These are phyloP conservation scores for Calocera viscosa DNA, from an alignment of 768 basidiomycete species.

Conservation along the genomic window DNA sequence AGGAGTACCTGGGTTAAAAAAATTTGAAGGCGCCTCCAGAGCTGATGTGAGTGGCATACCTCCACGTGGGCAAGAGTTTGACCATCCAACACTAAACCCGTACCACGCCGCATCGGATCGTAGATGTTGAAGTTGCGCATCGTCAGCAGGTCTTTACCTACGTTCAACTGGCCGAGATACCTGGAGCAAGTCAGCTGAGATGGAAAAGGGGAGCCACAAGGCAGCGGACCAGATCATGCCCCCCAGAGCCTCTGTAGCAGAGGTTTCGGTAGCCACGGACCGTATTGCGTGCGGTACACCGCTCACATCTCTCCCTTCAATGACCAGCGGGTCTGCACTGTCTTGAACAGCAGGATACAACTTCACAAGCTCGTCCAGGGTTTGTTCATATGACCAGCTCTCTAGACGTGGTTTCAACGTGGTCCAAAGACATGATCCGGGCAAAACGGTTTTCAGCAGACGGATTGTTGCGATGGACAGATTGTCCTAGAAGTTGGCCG, in stretches of 20 bases:
- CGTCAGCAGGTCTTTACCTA: slow-evolving; percentile 86
- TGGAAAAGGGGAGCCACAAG: neutral
- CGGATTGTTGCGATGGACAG: slow-evolving; percentile 72
- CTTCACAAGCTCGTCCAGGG: slow-evolving; percentile 50
- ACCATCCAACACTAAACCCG: slow-evolving; percentile 77
- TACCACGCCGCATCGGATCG: slow-evolving; percentile 86
- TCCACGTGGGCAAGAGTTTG: slow-evolving; percentile 93
- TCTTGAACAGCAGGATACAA: slow-evolving; percentile 46
- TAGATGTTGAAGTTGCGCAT: slow-evolving; percentile 98
- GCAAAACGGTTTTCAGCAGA: slow-evolving; percentile 66
- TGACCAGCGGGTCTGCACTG: slow-evolving; percentile 32
- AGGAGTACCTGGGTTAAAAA: slow-evolving; percentile 45
- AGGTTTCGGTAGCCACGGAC: slow-evolving; percentile 49
- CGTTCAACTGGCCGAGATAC: slow-evolving; percentile 86
- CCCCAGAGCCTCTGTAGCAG: slow-evolving; percentile 76
- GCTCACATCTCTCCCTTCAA: slow-evolving; percentile 24
- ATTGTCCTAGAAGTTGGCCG: slow-evolving; percentile 47
- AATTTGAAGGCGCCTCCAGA: no score
- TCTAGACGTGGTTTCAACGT: slow-evolving; percentile 61
- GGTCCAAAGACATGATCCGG: slow-evolving; percentile 78
- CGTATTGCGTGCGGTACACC: slow-evolving; percentile 60
- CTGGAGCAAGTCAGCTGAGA: slow-evolving; percentile 26
- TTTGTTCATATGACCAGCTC: slow-evolving; percentile 64
- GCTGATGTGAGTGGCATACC: slow-evolving; percentile 32
- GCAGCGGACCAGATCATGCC: slow-evolving; percentile 70